Percentiles rank a stretch among this genome's conserved stretches.
These are phyloP conservation scores for Aspergillus homomorphus DNA, from an alignment of 495 filamentous ascomycete species.

Conservation along the genomic window DNA sequence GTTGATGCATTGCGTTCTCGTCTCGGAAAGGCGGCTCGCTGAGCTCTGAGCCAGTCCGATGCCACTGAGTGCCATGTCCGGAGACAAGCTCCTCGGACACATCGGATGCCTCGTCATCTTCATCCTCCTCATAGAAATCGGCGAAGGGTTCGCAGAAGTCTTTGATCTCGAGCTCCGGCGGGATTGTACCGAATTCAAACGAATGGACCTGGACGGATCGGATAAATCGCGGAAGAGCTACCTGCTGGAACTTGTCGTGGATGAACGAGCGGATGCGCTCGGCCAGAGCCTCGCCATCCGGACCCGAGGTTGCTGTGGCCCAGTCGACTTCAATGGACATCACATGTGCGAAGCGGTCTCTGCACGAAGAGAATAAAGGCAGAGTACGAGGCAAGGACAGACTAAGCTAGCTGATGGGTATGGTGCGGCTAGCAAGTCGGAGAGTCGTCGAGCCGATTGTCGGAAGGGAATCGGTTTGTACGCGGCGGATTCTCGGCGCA, in stretches of 20 bases:
- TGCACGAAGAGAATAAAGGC: background rate
- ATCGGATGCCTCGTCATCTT: conserved; percentile 48
- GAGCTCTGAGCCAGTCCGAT: conserved; percentile 25
- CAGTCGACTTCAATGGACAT: conserved; percentile 99
- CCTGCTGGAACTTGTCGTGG: conserved; percentile 89
- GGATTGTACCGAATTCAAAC: conserved; percentile 84
- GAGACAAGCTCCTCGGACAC: conserved; percentile 35
- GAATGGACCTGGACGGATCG: conserved; percentile 91
- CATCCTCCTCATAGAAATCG: conserved; percentile 93
- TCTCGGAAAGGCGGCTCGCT: conserved; percentile 35
- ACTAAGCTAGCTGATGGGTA: background rate
- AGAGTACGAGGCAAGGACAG: background rate
- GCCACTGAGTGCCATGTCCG: conserved; percentile 26
- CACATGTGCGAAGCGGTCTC: conserved; percentile 33
- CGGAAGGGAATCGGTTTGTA: background rate
- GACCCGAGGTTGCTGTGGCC: conserved; percentile 84
- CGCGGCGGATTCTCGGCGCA: background rate
- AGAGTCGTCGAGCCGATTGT: too few species aligned
- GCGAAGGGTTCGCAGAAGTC: conserved; percentile 93
- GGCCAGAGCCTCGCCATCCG: conserved; percentile 79
- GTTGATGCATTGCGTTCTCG: conserved; percentile 29
- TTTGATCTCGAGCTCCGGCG: conserved; percentile 86
- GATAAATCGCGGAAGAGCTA: conserved; percentile 90
- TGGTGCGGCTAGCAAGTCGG: too few species aligned
- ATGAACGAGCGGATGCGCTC: conserved; percentile 88